Percentiles rank a stretch among this genome's conserved stretches.
phyloP scores from a whole-genome alignment of 305 asterid species.

The Fraxinus platypoda region DNA sequence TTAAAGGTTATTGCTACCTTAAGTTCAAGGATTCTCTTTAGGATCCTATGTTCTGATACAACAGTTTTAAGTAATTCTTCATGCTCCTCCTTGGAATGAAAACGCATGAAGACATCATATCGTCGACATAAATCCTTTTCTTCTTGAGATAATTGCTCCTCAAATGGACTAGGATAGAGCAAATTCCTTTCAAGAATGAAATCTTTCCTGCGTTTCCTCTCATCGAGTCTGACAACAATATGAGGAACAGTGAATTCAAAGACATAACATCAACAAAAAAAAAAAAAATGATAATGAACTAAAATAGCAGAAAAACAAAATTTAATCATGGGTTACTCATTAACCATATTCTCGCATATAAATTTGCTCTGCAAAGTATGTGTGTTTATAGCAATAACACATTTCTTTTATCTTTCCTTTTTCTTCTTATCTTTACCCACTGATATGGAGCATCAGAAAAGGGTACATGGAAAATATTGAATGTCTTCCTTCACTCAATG shows the following conservation, averaged over 20 bases:
- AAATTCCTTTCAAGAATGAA: constrained; percentile 68
- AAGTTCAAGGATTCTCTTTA: constrained; percentile 60
- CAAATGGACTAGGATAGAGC: constrained; percentile 54
- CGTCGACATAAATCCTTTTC: constrained; percentile 64
- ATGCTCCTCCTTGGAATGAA: constrained; percentile 74
- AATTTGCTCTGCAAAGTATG: background rate
- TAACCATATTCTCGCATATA: background rate
- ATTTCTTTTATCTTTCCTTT: background rate
- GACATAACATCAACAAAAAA: background rate
- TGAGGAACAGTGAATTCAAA: constrained; percentile 12
- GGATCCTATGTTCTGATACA: constrained; percentile 53
- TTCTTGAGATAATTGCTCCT: constrained; percentile 50
- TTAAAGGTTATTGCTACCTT: constrained; percentile 38
- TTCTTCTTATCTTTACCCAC: background rate
- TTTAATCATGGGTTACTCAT: background rate
- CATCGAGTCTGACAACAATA: constrained; percentile 64
- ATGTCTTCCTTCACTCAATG: background rate
- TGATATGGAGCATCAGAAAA: background rate
- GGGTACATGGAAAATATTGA: constrained; percentile 1
- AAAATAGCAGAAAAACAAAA: background rate
- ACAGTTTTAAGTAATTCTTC: constrained; percentile 57
- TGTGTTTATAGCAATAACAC: background rate
- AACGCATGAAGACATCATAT: constrained; percentile 69
- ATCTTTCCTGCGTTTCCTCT: constrained; percentile 77
- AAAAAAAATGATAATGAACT: background rate